These are phyloP conservation scores for Neoconidiobolus thromboides DNA, from an alignment of 371 early-diverging fungal species.

Conservation along the genomic window DNA sequence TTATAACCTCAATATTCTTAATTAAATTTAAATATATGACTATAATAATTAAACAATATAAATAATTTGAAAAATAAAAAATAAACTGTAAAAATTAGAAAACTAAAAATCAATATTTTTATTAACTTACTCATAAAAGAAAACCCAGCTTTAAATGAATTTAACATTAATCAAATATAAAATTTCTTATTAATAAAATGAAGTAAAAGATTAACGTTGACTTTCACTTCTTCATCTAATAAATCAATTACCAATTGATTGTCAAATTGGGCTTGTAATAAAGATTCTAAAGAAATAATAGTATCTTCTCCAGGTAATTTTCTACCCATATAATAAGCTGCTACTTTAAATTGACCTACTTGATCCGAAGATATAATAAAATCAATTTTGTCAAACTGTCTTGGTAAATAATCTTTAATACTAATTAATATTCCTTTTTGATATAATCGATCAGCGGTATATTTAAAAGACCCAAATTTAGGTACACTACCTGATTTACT, in stretches of 20 bases:
- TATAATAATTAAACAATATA: too few species aligned
- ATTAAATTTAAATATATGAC: too few species aligned
- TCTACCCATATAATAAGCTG: constrained; percentile 59
- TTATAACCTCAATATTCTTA: too few species aligned
- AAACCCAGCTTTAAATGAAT: too few species aligned
- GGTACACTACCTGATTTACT: constrained; percentile 71
- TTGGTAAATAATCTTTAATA: constrained; percentile 55
- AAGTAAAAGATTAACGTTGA: constrained; percentile 86
- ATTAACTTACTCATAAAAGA: too few species aligned
- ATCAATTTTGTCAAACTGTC: constrained; percentile 70
- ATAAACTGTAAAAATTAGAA: too few species aligned
- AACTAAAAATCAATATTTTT: too few species aligned
- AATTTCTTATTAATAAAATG: constrained; percentile 94
- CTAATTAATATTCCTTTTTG: constrained; percentile 83
- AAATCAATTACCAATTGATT: constrained; percentile 73
- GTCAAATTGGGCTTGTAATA: constrained; percentile 83
- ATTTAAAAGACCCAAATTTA: constrained; percentile 93
- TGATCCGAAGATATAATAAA: constrained; percentile 82
- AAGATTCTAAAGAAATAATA: constrained; percentile 74
- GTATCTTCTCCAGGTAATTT: constrained; percentile 50
- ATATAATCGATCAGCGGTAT: constrained; percentile 80
- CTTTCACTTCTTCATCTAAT: constrained; percentile 76
- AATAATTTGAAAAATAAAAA: too few species aligned
- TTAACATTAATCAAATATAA: neutral
- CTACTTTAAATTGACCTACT: constrained; percentile 71